Base-by-base conservation (phyloP, 2,329 filamentous ascomycete species). In the Parastagonospora nodorum region DNA sequence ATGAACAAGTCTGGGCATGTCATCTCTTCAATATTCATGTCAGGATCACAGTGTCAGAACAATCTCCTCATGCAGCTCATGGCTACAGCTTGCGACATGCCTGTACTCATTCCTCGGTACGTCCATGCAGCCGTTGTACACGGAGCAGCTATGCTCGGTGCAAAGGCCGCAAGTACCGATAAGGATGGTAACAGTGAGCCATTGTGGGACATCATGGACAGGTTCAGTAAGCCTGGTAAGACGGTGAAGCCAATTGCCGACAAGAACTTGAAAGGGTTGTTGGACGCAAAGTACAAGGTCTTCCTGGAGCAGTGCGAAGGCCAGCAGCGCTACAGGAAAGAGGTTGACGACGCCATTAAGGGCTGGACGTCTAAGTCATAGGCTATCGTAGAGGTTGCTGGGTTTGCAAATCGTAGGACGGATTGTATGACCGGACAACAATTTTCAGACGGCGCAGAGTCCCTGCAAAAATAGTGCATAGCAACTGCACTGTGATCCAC, bases 1-100 rank as follows among this genome's bases (percentile, higher is more conserved):
- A 97, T 99, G 92, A 99, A 97, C 80, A 80, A 83, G 40, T 81
- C 91, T 1, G 94, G 94, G 8, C 94, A 99, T 77, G 80, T 84
- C 61, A 92, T 99, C 73, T 86, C 83, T 42, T 93, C 88, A 57
- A 96, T 99, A 75, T 99, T 97, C 84, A 97, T 99, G 94, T 96
- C 91, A 4, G 94, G 94, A 54, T 95, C 90, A 9, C 94, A 97
- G 74, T 99, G 94, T 80, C 92, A 97, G 76, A 99, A 99, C 75
- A 85, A 88, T 30, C 85, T 97, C 53, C 81, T 99, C 48, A 96
- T 99, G 88, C 83, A 86, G 50, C 84, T 99, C 12, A 88, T 99
- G 64, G 92, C 94, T 11, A 94, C 92, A 0, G 89, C 88, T 0
- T 97, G 93, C 76, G 82, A 86, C 61, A 92, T 96, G 87, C 93